Base-by-base conservation (phyloP, 2,329 filamentous ascomycete genomes). In the Ophiocordyceps sinensis region DNA sequence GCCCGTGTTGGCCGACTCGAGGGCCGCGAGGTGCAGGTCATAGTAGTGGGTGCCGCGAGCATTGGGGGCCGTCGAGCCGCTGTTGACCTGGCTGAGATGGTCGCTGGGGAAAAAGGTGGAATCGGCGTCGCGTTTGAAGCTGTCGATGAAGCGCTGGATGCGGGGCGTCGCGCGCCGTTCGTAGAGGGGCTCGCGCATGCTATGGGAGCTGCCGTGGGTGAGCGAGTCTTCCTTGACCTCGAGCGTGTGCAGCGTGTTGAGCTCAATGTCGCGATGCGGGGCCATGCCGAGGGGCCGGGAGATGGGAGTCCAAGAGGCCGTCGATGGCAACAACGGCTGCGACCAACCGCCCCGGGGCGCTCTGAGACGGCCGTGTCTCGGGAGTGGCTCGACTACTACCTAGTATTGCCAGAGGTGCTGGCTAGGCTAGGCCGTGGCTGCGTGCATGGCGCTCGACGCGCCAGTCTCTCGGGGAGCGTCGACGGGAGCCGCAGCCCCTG, bases 1-100 rank as follows among this genome's bases (percentile, higher is more conserved):
- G 8, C 82, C 77, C 37, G 84, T 81, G 48, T 79, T 72, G 4
- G 85, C 82, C 2, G 85, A 88, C 54, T 87, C 80, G 48, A 85
- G 63, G 54, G 85, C 72, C 38, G 74, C 77, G 50, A 63, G 61
- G 26, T 66, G 67, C 40, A 77, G 48, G 51, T 77, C 73, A 49
- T 70, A 77, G 53, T 72, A 72, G 43, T 73, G 68, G 2, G 61
- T 51, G 41, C 39, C 36, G 19, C 41, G 41, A 15, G 42, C 23
- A 28, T 15, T 35, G 26, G 41, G 23, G 35, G 21, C 36, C 17
- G 41, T 13, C 9, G 29, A n/a, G 13, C 15, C 34, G 32, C 45
- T 58, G 44, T 62, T 57, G 30, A 58, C 53, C 32, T 60, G 52
- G 48, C 51, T 52, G 38, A 67, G 56, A 32, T 63, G 62, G 45